Evolutionary conservation across 2,329 filamentous ascomycete genomes (phyloP), one percentile per base, ranked within the genome.

Genomic region (Rachicladosporium sp.): DNA sequence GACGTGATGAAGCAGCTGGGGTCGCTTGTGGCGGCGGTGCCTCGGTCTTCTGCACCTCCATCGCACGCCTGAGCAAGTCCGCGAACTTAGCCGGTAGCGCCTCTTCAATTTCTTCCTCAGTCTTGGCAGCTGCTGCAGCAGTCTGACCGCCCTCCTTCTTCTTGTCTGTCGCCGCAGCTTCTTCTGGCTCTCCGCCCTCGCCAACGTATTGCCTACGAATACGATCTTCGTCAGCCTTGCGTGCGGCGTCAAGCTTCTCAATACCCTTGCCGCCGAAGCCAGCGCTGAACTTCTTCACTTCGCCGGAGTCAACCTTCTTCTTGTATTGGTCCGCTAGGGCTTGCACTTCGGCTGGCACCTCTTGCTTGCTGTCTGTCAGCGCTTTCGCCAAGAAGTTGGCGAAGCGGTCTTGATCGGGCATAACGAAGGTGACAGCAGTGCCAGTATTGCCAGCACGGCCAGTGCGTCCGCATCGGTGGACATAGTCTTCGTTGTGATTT

Each of bases 211-310:
- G 82, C 61, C 87, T 88, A 43, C 86, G 80, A 65, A 95, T 86
- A 43, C 86, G 80, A 53, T 82, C 76, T 48, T 87, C 82, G 33
- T 88, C 82, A 5, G 84, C 80, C 57, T 94, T 87, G 56, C 89
- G 83, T 52, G 93, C 85, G 54, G 88, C 82, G 60, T 96, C 89
- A 32, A 96, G 78, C 35, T 80, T 79, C 58, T 96, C 91, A 29
- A 98, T 71, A 43, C 91, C 91, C 58, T 94, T 94, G 41, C 91
- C 91, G 52, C 89, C 89, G 52, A 98, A 98, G 2, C 91, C 91
- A 42, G 82, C 85, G 13, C 78, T 80, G 40, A 63, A 70, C 46
- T 86, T 81, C 62, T 93, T 94, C 51, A 86, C 87, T 58, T 93
- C 91, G 36, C 89, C 91, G 6, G 80, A 74, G 63, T 93, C 93